phyloP scores from a whole-genome alignment of 345 rosid genomes.

The Psidium guajava region DNA sequence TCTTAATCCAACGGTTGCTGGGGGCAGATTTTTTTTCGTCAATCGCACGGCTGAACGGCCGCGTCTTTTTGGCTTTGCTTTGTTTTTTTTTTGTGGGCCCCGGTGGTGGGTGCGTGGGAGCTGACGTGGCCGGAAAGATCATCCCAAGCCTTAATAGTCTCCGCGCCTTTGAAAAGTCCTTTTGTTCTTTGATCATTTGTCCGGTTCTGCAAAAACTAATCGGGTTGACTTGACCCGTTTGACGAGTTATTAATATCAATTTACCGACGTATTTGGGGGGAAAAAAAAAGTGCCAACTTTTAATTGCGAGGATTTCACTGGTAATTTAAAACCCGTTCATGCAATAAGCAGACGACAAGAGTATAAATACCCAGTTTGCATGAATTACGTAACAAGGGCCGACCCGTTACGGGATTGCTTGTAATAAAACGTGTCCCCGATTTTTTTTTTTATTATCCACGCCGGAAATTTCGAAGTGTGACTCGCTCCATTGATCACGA shows the following conservation, averaged over 20 bases:
- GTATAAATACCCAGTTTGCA: not conserved
- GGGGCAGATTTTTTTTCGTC: not conserved
- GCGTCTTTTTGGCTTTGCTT: not conserved
- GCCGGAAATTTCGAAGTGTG: accelerated
- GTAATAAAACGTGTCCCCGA: not conserved
- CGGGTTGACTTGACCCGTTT: not conserved
- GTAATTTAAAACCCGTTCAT: not conserved
- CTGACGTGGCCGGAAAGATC: not conserved
- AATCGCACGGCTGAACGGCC: not conserved
- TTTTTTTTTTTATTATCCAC: not conserved
- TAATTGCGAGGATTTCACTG: not conserved
- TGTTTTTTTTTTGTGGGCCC: not conserved
- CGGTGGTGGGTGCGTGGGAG: not conserved
- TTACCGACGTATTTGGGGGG: not conserved
- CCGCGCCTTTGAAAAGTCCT: not conserved
- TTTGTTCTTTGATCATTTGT: not conserved
- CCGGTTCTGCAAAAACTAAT: not conserved
- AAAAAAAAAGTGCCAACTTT: too few species aligned
- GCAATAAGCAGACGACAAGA: not conserved
- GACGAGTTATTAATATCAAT: not conserved
- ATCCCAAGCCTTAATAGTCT: not conserved
- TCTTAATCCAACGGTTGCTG: not conserved
- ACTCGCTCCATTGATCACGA: accelerated
- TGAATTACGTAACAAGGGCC: not conserved
- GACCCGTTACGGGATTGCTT: too few species aligned